phyloP scores from a whole-genome alignment of 768 basidiomycete species.

The Leccinum olivaceopallidum region DNA sequence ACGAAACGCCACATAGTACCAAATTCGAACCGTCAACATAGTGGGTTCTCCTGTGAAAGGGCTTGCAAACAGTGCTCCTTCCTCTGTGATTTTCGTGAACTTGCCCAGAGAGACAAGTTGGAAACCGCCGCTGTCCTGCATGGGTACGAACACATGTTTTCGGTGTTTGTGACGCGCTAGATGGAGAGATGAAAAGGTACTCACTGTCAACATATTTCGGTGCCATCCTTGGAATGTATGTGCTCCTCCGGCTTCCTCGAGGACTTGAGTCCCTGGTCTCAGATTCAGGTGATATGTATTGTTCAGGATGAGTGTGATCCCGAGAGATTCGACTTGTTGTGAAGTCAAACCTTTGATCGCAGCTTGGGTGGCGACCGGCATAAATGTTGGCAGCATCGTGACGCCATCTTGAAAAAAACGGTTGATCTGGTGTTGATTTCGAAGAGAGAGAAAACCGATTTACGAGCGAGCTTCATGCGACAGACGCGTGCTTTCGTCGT shows the following conservation, averaged over 20 bases:
- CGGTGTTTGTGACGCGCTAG: neutral
- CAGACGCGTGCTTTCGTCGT: conserved; percentile 84
- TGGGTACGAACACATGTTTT: neutral
- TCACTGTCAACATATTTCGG: conserved; percentile 79
- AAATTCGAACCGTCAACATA: conserved; percentile 67
- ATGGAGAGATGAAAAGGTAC: conserved; percentile 17
- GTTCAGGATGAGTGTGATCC: conserved; percentile 82
- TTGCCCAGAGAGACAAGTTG: conserved; percentile 84
- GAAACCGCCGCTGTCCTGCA: conserved; percentile 86
- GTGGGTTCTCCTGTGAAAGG: conserved; percentile 88
- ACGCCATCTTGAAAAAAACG: conserved; percentile 56
- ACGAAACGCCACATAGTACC: neutral
- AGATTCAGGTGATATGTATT: conserved; percentile 90
- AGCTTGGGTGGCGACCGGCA: conserved; percentile 93
- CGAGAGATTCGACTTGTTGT: conserved; percentile 79
- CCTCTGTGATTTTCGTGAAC: conserved; percentile 84
- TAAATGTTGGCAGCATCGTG: conserved; percentile 86
- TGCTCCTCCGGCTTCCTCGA: conserved; percentile 79
- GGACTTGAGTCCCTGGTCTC: conserved; percentile 75
- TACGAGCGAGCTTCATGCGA: conserved; percentile 81
- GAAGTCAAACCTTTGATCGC: conserved; percentile 90
- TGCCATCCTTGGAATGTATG: conserved; percentile 91
- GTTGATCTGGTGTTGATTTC: conserved; percentile 4
- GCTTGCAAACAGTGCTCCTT: conserved; percentile 82
- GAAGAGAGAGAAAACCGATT: conserved; percentile 25